Evolutionary conservation across 2,329 filamentous ascomycete genomes (phyloP), one percentile per base, ranked within the genome.

Genomic region (Aschersonia sp.): DNA sequence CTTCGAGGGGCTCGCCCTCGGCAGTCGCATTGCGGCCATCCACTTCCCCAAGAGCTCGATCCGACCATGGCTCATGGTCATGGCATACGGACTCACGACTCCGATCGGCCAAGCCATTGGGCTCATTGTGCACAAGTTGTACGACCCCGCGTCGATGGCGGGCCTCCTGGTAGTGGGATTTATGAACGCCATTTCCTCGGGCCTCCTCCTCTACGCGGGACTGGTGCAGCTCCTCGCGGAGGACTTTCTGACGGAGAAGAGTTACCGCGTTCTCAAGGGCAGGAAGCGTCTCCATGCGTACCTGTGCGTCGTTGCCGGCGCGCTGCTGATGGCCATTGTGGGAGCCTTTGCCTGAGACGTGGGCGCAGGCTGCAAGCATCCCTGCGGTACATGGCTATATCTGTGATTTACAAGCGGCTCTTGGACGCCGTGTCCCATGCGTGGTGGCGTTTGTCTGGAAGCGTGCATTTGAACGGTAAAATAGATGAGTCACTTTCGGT

Each of bases 1-100:
- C 1, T 94, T 94, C 53, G 87, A 94, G 66, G 87, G 87, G 2
- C 79, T 94, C 11, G 87, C 87, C 0, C 76, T 94, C 5, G 87
- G 87, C 6, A 84, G 84, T 42, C 83, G 87, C 49, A 94, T 94
- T 56, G 84, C 87, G 0, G 83, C 84, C 8, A 79, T 94, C 31
- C 79, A 83, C 61, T 95, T 95, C 58, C 77, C 84, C 0, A 74
- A 74, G 22, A 74, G 74, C 3, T 90, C 85, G 0, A 66, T 77
- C 2, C 84, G 84, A 44, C 90, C 92, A 0, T 94, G 83, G 83
- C 70, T 87, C 7, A 87, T 88, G 83, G 83, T 85, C 1, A 65
- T 88, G 11, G 82, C 83, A 1, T 88, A 87, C 56, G 84, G 84
- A 22, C 71, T 76, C 49, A 87, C 83, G 1, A 94, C 87, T 0